Percentiles rank a stretch among this genome's conserved stretches.
These are phyloP conservation scores for Aspergillus avenaceus DNA, from an alignment of 495 filamentous ascomycete genomes.

Conservation along the genomic window DNA sequence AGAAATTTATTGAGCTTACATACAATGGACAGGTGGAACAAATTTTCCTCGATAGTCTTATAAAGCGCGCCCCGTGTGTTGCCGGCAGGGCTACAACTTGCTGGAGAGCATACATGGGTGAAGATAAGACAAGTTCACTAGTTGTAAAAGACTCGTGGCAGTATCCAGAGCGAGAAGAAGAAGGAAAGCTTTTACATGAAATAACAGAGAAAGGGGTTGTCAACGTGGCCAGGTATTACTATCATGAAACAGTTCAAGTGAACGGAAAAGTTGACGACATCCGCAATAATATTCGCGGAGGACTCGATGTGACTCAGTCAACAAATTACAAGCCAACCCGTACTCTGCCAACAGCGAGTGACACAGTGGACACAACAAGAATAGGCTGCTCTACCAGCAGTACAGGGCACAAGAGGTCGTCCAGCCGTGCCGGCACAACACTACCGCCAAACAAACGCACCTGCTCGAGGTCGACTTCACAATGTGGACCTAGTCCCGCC, in stretches of 20 bases:
- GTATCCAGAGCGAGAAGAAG: slow-evolving; percentile 40
- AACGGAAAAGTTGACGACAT: slow-evolving; percentile 22
- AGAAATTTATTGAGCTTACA: slow-evolving; percentile 32
- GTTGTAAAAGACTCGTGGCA: slow-evolving; percentile 51
- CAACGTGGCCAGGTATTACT: no score
- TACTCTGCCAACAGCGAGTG: neutral
- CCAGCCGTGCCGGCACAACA: neutral
- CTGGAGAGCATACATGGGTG: slow-evolving; percentile 41
- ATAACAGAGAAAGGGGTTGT: slow-evolving; percentile 18
- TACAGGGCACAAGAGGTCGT: neutral
- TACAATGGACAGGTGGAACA: slow-evolving; percentile 31
- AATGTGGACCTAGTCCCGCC: neutral
- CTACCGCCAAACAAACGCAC: neutral
- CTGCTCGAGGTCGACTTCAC: neutral
- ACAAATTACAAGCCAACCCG: neutral
- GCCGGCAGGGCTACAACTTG: slow-evolving; percentile 44
- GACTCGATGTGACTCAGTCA: neutral
- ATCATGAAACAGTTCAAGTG: slow-evolving; percentile 24
- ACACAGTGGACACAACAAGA: neutral
- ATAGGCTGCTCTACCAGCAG: neutral
- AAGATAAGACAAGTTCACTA: slow-evolving; percentile 27
- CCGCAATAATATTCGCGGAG: neutral
- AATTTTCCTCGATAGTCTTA: slow-evolving; percentile 36
- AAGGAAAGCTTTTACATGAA: slow-evolving; percentile 28
- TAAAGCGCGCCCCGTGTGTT: slow-evolving; percentile 31